Conservation (phyloP, 257 asterid species). For the Asclepias syriaca region DNA sequence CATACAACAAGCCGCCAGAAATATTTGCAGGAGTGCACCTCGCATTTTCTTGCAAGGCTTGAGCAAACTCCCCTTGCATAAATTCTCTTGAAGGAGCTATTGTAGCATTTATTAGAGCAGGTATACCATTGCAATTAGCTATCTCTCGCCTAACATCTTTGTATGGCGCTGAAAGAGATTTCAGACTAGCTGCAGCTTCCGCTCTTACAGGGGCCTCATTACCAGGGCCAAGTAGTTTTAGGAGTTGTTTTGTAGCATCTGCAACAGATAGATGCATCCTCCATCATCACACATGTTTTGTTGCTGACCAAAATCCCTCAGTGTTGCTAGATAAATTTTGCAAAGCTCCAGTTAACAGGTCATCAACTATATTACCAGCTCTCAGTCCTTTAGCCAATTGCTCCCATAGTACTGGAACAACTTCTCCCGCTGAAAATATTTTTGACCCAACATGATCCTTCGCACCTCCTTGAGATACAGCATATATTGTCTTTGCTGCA, state of each 20-base stretch:
- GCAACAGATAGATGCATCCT: conserved; percentile 88
- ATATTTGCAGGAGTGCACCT: conserved; percentile 99
- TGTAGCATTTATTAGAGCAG: too few species aligned
- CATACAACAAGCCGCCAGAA: conserved; percentile 92
- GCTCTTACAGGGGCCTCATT: conserved; percentile 25
- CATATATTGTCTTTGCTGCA: conserved; percentile 89
- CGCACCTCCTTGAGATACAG: conserved; percentile 92
- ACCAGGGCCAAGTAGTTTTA: conserved; percentile 78
- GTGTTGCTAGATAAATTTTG: conserved; percentile 87
- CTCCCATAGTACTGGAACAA: conserved; percentile 88
- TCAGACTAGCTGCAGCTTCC: too few species aligned
- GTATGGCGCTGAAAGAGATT: too few species aligned
- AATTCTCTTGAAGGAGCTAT: too few species aligned
- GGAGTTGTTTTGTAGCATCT: conserved; percentile 76
- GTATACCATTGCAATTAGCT: too few species aligned
- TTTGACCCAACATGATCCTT: conserved; percentile 97
- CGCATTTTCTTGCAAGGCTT: conserved; percentile 82
- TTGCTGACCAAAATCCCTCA: conserved; percentile 91
- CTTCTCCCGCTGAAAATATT: conserved; percentile 96
- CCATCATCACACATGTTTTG: conserved; percentile 95
- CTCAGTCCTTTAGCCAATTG: conserved; percentile 81
- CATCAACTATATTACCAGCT: conserved; percentile 85
- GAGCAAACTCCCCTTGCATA: too few species aligned
- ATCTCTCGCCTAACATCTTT: too few species aligned
- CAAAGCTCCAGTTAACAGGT: conserved; percentile 79